A percentile compares a stretch with the other conserved stretches of the same genome.
Conservation (phyloP, 2,329 filamentous ascomycete genomes). For the Chalaropsis thielavioides region DNA sequence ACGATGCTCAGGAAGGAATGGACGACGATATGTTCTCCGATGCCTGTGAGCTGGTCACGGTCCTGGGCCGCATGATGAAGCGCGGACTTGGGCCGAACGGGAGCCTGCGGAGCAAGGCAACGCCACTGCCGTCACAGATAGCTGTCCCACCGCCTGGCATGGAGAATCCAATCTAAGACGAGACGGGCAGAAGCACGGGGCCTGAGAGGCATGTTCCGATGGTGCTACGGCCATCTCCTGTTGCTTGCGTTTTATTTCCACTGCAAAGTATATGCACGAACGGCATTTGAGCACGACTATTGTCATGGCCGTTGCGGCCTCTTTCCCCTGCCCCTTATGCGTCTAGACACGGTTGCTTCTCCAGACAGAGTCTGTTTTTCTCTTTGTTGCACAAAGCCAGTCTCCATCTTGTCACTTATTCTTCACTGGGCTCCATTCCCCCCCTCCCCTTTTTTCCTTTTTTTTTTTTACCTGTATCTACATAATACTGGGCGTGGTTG, state of each 20-base stretch:
- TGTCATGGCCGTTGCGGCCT: too few species aligned
- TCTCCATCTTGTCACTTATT: not conserved
- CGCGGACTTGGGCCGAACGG: conserved; percentile 40
- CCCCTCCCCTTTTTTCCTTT: conserved; percentile 4
- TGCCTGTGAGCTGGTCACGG: conserved; percentile 72
- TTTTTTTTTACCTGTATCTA: conserved; percentile 1
- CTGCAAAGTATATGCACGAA: too few species aligned
- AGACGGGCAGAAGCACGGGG: not conserved
- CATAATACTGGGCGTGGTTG: not conserved
- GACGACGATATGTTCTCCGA: conserved; percentile 92
- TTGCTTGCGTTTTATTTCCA: too few species aligned
- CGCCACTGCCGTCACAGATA: conserved; percentile 17
- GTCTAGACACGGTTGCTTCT: too few species aligned
- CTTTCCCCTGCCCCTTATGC: too few species aligned
- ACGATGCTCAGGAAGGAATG: conserved; percentile 81
- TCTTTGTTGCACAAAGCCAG: not conserved
- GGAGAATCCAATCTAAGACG: conserved; percentile 30
- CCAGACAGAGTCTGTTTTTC: not conserved
- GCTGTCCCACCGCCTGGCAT: conserved; percentile 27
- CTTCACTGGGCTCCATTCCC: not conserved
- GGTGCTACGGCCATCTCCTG: not conserved
- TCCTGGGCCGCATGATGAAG: conserved; percentile 79
- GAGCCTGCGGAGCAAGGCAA: conserved; percentile 22
- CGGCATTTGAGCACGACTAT: too few species aligned
- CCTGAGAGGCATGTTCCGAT: not conserved